Percentiles rank a stretch among this genome's conserved stretches.
These are phyloP conservation scores for Candida taoyuanica DNA, from an alignment of 805 yeast species.

Conservation along the genomic window DNA sequence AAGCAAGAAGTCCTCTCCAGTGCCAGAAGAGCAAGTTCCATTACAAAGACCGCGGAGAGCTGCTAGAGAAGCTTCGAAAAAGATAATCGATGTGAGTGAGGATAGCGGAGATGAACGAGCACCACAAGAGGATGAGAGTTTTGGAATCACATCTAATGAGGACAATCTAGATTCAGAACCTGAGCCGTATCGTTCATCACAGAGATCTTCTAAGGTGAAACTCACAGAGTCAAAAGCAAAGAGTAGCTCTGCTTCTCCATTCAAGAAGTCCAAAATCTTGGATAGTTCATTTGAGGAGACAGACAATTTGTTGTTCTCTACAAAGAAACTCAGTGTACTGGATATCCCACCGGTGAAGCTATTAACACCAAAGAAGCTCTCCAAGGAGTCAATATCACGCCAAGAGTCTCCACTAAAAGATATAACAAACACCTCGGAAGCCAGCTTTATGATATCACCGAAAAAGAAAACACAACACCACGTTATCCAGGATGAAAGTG, in stretches of 20 bases:
- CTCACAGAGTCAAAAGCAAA: too few relatives aligned
- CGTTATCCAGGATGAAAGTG: constrained; percentile 2
- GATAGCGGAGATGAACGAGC: constrained; percentile 6
- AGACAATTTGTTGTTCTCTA: constrained; percentile 18
- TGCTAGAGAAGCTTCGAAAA: constrained; percentile 11
- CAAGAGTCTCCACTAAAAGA: constrained; percentile 10
- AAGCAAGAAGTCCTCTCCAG: neutral
- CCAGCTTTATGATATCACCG: constrained; percentile 5
- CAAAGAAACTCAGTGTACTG: constrained; percentile 10
- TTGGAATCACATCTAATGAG: constrained; percentile 22
- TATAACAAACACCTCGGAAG: constrained; percentile 12
- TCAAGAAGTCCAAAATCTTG: constrained; percentile 19
- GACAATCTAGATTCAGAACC: constrained; percentile 18
- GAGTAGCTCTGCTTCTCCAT: constrained; percentile 8
- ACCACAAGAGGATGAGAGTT: constrained; percentile 17
- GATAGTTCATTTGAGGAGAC: constrained; percentile 23
- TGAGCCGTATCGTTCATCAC: constrained; percentile 12
- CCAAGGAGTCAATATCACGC: neutral
- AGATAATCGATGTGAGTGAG: constrained; percentile 10
- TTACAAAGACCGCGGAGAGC: constrained; percentile 13
- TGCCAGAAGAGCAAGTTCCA: neutral
- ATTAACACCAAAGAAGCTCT: neutral
- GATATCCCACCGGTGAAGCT: constrained; percentile 1
- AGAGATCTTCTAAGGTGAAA: constrained; percentile 5
- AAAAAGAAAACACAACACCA: constrained; percentile 3